Base-by-base conservation (phyloP, 306 rosid species). In the Quercus robur region DNA sequence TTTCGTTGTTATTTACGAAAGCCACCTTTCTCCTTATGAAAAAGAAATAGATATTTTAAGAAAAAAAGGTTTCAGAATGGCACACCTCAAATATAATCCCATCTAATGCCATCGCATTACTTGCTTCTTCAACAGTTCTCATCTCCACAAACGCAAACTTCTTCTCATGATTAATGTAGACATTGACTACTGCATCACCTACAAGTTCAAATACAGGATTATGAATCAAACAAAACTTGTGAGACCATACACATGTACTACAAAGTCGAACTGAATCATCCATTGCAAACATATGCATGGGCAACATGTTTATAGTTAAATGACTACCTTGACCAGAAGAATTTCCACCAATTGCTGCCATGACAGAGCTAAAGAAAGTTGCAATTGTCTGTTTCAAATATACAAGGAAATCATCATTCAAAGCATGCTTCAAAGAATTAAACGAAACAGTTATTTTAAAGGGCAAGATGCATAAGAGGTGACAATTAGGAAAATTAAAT, bases 61-160 rank as follows among this genome's bases (percentile, higher is more conserved):
- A 17, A 5, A 61, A 58, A 52, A 20, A 30, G 58, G 28, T 49
- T 52, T 56, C 62, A 67, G 49, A 38, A 31, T 74, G 75, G 55
- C 81, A 67, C 88, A 73, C 97, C 93, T 92, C 93, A 84, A 92
- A 92, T 84, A 89, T 78, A 28, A 90, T 92, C 84, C 97, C 97
- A 78, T 92, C 97, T 75, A 92, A 86, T 75, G 97, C 90, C 97
- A 92, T 92, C 64, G 94, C 94, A 87, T 90, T 92, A 80, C 97
- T 92, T 51, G 97, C 97, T 84, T 92, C 97, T 82, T 92, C 97
- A 77, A 92, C 95, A 14, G 95, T 87, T 86, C 97, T 90, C 95
- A 92, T 92, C 88, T 92, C 97, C 84, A 92, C 95, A 70, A 90
- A 92, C 19, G 97, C 97, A 86, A 90, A 92, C 82, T 90, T 92